Evolutionary conservation across 148 eudicot species (phyloP), one percentile per base, ranked within the genome.

Genomic region (Cornus kousa): DNA sequence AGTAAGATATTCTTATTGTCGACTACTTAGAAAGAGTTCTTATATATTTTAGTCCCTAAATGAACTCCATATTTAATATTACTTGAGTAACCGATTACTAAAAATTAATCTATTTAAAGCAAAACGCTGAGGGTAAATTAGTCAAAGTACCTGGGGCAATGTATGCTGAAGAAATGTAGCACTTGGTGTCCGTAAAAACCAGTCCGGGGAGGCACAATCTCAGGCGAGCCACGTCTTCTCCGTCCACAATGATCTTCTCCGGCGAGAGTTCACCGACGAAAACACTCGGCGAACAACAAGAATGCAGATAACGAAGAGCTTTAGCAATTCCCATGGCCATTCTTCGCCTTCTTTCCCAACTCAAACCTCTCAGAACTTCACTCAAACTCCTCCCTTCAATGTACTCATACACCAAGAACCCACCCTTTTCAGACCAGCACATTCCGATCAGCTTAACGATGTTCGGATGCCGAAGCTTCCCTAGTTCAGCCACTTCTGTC

Each of bases 131-230:
- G 48, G 9, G 12, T 50, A 68, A 33, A n/a, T 35, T 35, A 73
- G 71, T 19, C 46, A 75, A 83, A 17, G 55, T 91, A 94, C 98
- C 98, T 86, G 95, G 95, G 74, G 94, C 90, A 83, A 89, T 73
- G 79, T 94, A 88, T 24, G 88, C 79, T 16, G 95, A 90, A 31
- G 94, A 83, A 60, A 79, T 19, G 79, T 83, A 85, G 66, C 83
- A 76, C 74, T 87, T 91, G 72, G 83, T 82, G 10, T 85, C 87
- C 57, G 62, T 10, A 71, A 75, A 73, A 67, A 70, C 48, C 82
- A 79, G 71, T 28, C 84, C 85, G 22, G 82, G 80, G 79, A 85
- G 67, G 72, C 80, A 82, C 76, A 94, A 79, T 69, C 85, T 87
- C 83, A 92, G 71, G 77, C 73, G 86, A 70, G 90, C 86, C 82